These are phyloP conservation scores for Curvularia spicifera DNA, from an alignment of 2,329 filamentous ascomycete species.

Conservation along the genomic window DNA sequence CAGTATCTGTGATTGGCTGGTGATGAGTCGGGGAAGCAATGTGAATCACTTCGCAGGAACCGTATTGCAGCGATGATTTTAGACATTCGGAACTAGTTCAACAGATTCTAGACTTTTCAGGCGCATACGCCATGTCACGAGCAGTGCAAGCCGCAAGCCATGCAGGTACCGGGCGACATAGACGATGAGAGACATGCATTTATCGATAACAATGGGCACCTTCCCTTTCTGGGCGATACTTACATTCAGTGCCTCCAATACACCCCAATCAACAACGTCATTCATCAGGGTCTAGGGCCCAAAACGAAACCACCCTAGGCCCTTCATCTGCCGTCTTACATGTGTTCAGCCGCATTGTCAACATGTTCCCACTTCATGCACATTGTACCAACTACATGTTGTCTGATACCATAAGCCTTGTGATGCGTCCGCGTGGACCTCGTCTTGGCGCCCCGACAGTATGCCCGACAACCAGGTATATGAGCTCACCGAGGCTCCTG, in stretches of 20 bases:
- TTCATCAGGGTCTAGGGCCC: slow-evolving; percentile 8
- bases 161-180: background rate
- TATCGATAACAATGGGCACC: slow-evolving; percentile 16
- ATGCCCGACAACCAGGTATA: slow-evolving; percentile 20
- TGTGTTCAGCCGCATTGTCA: background rate
- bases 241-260: slow-evolving; percentile 6
- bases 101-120: background rate
- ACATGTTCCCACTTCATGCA: background rate
- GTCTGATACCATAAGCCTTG: slow-evolving; percentile 13
- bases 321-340: background rate
- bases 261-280: slow-evolving; percentile 14
- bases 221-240: slow-evolving; percentile 1
- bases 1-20: background rate
- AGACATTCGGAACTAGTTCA: background rate
- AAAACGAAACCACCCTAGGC: slow-evolving; percentile 4
- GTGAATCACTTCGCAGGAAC: background rate
- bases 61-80: too few relatives aligned
- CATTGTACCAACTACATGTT: background rate
- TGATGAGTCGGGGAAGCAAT: too few relatives aligned
- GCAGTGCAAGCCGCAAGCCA: background rate
- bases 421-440: slow-evolving; percentile 16
- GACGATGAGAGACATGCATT: background rate
- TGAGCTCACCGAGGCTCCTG: slow-evolving; percentile 20
- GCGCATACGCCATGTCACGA: background rate
- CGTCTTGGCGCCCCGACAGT: slow-evolving; percentile 20